Conservation (phyloP, 768 basidiomycete genomes). For the Xerocomellus chrysenteron region DNA sequence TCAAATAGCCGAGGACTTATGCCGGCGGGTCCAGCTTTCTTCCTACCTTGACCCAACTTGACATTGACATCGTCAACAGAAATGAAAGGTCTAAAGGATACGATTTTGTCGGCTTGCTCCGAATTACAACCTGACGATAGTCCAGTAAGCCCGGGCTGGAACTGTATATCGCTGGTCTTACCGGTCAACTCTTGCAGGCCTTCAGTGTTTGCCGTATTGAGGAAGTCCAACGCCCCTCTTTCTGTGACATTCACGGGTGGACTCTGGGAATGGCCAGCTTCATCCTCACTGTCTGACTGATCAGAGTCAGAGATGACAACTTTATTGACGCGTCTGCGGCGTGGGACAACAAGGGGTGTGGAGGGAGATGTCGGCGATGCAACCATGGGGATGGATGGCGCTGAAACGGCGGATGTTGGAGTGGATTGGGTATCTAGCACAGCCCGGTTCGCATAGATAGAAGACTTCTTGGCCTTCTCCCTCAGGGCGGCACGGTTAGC, state of each 20-base stretch:
- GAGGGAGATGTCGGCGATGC: conserved; percentile 39
- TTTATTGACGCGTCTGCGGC: conserved; percentile 56
- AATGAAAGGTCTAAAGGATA: conserved; percentile 77
- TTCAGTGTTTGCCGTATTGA: conserved; percentile 61
- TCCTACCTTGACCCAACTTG: conserved; percentile 84
- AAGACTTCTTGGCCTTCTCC: conserved; percentile 80
- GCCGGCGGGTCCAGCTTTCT: conserved; percentile 77
- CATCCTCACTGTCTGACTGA: conserved; percentile 49
- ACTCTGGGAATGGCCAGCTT: conserved; percentile 33
- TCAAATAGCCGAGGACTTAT: conserved; percentile 90
- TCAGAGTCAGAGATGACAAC: conserved; percentile 65
- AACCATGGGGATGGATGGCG: conserved; percentile 31
- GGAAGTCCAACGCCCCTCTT: conserved; percentile 59
- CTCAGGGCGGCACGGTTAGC: conserved; percentile 62
- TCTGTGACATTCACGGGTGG: conserved; percentile 42
- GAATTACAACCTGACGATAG: conserved; percentile 61
- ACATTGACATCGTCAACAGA: conserved; percentile 69
- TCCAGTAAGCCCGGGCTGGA: conserved; percentile 3
- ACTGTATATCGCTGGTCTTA: conserved; percentile 30
- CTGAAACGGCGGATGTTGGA: conserved; percentile 30
- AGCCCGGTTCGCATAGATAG: conserved; percentile 72
- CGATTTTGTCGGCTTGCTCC: conserved; percentile 79
- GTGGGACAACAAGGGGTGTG: conserved; percentile 43
- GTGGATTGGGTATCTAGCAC: conserved; percentile 47
- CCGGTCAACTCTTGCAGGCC: conserved; percentile 76